These are phyloP conservation scores for Chytriomyces hyalinus DNA, from an alignment of 192 early-diverging fungal genomes.

Conservation along the genomic window DNA sequence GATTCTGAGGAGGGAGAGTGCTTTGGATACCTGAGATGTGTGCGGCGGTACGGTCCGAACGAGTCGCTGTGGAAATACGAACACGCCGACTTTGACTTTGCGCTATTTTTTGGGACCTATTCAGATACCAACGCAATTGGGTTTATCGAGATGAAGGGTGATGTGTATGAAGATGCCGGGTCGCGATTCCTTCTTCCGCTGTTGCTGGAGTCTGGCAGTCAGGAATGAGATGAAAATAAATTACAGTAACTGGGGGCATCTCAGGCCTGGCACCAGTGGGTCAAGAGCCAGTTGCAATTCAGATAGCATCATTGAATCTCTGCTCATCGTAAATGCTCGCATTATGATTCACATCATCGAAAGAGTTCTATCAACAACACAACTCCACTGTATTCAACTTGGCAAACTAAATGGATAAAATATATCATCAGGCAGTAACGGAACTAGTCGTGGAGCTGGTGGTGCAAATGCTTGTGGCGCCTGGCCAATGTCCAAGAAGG, in stretches of 20 bases:
- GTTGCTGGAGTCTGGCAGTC: background rate
- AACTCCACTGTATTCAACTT: background rate
- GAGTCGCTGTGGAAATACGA: constrained; percentile 21
- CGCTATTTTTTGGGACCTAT: constrained; percentile 20
- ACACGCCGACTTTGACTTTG: constrained; percentile 3
- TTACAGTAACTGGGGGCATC: no score
- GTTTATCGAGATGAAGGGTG: constrained; percentile 24
- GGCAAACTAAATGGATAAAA: constrained; percentile 23
- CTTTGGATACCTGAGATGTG: constrained; percentile 13
- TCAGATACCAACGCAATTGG: background rate
- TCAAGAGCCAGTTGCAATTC: background rate
- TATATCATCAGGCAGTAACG: constrained; percentile 25
- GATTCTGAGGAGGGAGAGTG: background rate
- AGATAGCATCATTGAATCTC: background rate
- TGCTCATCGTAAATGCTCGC: background rate
- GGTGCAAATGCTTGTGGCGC: constrained; percentile 5
- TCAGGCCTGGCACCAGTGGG: background rate
- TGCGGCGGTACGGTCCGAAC: background rate
- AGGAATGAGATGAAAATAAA: background rate
- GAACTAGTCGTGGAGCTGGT: constrained; percentile 15
- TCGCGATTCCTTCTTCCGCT: constrained; percentile 21
- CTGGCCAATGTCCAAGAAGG: constrained; percentile 10
- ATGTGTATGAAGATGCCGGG: constrained; percentile 14
- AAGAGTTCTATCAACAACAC: background rate
- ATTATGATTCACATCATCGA: background rate